phyloP scores from a whole-genome alignment of 805 yeast species.

The Zygotorulaspora florentina region DNA sequence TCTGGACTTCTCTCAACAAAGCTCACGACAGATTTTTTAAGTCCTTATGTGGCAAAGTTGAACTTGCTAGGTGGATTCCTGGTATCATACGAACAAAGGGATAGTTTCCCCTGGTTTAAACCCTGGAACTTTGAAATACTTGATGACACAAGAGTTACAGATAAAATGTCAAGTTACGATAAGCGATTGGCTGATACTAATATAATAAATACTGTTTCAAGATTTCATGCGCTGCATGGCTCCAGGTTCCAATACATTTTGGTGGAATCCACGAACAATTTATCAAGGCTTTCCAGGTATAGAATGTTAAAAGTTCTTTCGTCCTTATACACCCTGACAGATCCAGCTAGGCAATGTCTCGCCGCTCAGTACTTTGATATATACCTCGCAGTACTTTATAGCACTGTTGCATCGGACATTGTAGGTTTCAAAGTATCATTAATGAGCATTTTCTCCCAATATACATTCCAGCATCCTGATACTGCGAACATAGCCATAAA shows the following conservation, averaged over 20 bases:
- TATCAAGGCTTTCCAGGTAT: slow-evolving; percentile 20
- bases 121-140: slow-evolving; percentile 27
- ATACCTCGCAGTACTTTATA: slow-evolving; percentile 51
- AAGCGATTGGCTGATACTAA: slow-evolving; percentile 18
- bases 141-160: slow-evolving; percentile 11
- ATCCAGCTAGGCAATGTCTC: slow-evolving; percentile 54
- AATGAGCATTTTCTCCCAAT: slow-evolving; percentile 31
- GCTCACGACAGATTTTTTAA: slow-evolving; percentile 7
- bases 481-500: slow-evolving; percentile 27
- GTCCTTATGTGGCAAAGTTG: slow-evolving; percentile 19
- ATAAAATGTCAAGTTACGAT: slow-evolving; percentile 24
- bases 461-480: slow-evolving; percentile 30
- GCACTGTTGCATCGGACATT: slow-evolving; percentile 26
- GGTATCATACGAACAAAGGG: slow-evolving; percentile 24
- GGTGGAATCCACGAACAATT: slow-evolving; percentile 18
- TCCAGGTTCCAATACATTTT: slow-evolving; percentile 41
- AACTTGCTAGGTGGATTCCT: slow-evolving; percentile 30
- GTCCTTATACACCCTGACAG: slow-evolving; percentile 25
- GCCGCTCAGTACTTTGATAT: slow-evolving; percentile 69
- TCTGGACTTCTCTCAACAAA: slow-evolving; percentile 18
- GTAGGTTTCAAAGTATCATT: slow-evolving; percentile 23
- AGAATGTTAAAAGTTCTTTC: slow-evolving; percentile 23
- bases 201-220: slow-evolving; percentile 10
- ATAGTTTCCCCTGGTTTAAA: slow-evolving; percentile 25
- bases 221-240: slow-evolving; percentile 35